Evolutionary conservation across 177 flowering plant species (phyloP), one percentile per base, ranked within the genome.

Genomic region (Vitis hybrid): DNA sequence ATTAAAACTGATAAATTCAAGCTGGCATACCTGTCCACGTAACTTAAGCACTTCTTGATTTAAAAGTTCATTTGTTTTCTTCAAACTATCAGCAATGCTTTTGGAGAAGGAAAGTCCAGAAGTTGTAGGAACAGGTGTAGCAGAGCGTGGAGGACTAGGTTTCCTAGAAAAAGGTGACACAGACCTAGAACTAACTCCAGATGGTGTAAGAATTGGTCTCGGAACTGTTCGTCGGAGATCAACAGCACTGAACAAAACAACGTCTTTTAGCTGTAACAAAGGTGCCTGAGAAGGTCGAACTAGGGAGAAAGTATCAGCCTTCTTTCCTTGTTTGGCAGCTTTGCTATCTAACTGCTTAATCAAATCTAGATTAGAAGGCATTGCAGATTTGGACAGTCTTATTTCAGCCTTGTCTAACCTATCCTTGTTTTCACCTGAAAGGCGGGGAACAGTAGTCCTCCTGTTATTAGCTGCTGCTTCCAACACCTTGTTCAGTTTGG

Each of bases 131-230:
- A 91, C 78, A 13, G 99, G 99, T 48, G 98, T 94, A 21, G 93
- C 94, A 54, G 98, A 94, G 60, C 95, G 91, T 19, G 99, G 99
- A 11, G 98, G 99, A 75, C 99, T 94, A 18, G 94, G 80, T 79
- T 82, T 91, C 76, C 98, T 87, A 15, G 97, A 94, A 72, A 94
- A 90, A 76, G 98, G 98, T 19, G 97, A 92, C 40, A 91, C 95
- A 56, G 98, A 78, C 77, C 98, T 90, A 4, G 98, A 94, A 72
- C 80, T 86, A 62, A 84, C 84, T 58, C 85, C 90, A 48, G 97
- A 88, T 46, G 88, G 80, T 52, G 89, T 73, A 62, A 80, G 81
- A 70, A 81, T 76, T 66, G 92, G 91, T 75, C 73, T 94, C 1
- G 96, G 97, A 71, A 74, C 77, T 16, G 78, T 67, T 66, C 81